Evolutionary conservation across 805 yeast genomes (phyloP).

Genomic region (Torulaspora delbrueckii): DNA sequence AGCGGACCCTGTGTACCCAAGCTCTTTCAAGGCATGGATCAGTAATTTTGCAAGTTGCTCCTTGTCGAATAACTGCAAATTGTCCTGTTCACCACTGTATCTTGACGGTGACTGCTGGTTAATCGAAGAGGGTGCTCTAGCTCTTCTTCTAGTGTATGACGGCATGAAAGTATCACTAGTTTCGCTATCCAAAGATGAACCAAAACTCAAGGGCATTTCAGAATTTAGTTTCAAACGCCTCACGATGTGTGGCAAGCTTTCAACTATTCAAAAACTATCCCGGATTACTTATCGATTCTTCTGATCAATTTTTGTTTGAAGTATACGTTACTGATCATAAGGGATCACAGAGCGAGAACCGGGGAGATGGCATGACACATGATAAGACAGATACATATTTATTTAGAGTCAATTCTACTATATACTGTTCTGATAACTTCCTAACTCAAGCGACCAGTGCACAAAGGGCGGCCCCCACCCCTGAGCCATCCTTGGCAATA

Average conservation of each 20-base stretch:
- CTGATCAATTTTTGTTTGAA: neutral
- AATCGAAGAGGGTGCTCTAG: slow-evolving; percentile 3
- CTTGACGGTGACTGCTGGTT: slow-evolving; percentile 1
- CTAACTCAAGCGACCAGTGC: slow-evolving; percentile 45
- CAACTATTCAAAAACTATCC: neutral
- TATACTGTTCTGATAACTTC: neutral
- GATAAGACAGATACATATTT: neutral
- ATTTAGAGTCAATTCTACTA: neutral
- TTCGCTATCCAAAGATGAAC: slow-evolving; percentile 8
- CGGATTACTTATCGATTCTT: neutral
- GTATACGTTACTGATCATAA: neutral
- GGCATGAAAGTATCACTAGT: slow-evolving; percentile 15
- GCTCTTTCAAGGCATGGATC: slow-evolving; percentile 46
- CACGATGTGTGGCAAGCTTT: neutral
- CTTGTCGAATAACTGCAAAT: slow-evolving; percentile 22
- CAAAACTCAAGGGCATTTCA: slow-evolving; percentile 13
- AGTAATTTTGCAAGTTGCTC: slow-evolving; percentile 44
- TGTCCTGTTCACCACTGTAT: slow-evolving; percentile 2
- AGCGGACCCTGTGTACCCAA: slow-evolving; percentile 44
- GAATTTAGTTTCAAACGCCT: neutral
- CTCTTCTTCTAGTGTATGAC: slow-evolving; percentile 10
- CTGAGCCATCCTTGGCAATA: slow-evolving; percentile 92
- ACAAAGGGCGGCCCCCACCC: slow-evolving; percentile 96
- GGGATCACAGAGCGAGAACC: neutral
- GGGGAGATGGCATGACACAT: neutral